These are phyloP conservation scores for Pestalotiopsis sp. DNA, from an alignment of 2,329 filamentous ascomycete species.

Conservation along the genomic window DNA sequence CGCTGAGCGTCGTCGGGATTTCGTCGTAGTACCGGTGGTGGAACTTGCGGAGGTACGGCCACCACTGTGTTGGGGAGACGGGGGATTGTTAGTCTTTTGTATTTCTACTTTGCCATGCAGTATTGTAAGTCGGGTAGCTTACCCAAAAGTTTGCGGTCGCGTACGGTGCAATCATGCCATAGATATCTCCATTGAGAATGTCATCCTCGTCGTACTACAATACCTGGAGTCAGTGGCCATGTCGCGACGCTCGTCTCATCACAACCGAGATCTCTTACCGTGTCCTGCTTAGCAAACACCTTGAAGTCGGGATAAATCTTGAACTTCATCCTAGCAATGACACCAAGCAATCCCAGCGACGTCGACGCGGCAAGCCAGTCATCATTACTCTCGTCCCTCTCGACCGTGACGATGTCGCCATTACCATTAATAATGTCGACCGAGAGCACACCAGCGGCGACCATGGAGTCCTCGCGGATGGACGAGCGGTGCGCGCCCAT, in stretches of 20 bases:
- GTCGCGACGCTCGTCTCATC: neutral
- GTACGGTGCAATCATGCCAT: constrained; percentile 51
- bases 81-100: neutral
- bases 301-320: constrained; percentile 54
- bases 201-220: constrained; percentile 43
- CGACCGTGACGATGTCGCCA: constrained; percentile 44
- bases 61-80: constrained; percentile 41
- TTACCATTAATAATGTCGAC: constrained; percentile 53
- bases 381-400: constrained; percentile 44
- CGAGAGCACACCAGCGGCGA: constrained; percentile 49
- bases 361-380: constrained; percentile 56
- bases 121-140: constrained; percentile 11
- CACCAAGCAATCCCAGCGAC: constrained; percentile 49
- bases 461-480: constrained; percentile 50
- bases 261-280: constrained; percentile 17
- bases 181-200: constrained; percentile 52
- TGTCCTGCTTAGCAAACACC: constrained; percentile 52
- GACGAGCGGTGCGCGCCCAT: constrained; percentile 56
- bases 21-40: constrained; percentile 56
- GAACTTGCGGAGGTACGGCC: constrained; percentile 53
- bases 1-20: constrained; percentile 39
- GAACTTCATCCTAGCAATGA: constrained; percentile 51
- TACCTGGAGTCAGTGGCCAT: neutral
- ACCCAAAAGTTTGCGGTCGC: constrained; percentile 56
- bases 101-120: neutral